These are phyloP conservation scores for Darksidea phi DNA, from an alignment of 495 filamentous ascomycete genomes.

Conservation along the genomic window DNA sequence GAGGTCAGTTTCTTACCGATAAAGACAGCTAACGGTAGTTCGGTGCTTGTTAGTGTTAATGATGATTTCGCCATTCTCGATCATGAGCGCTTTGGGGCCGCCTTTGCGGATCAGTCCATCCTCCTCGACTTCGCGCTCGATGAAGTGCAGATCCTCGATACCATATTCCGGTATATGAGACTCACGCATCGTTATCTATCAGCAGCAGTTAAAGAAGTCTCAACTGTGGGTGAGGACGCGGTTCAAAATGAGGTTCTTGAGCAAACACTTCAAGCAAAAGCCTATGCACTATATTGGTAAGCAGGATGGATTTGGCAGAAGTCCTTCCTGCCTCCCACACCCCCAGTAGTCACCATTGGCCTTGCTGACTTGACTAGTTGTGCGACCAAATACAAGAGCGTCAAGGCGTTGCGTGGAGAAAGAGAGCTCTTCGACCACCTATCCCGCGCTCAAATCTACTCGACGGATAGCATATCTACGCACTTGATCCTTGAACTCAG, in stretches of 20 bases:
- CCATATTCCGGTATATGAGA: constrained; percentile 5
- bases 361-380: constrained; percentile 3
- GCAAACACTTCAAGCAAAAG: not conserved
- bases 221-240: not conserved
- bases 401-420: not conserved
- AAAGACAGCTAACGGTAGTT: not conserved
- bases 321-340: not conserved
- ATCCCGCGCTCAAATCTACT: not conserved
- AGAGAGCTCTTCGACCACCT: constrained; percentile 5
- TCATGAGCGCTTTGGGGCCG: constrained; percentile 8
- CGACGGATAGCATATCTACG: constrained; percentile 5
- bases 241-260: not conserved
- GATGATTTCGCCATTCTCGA: constrained; percentile 25
- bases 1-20: constrained; percentile 8
- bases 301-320: not conserved
- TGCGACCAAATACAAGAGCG: constrained; percentile 16
- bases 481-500: constrained; percentile 1
- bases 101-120: not conserved
- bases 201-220: constrained; percentile 2
- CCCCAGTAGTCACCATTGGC: not conserved
- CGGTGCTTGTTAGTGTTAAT: not conserved
- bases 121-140: constrained; percentile 12
- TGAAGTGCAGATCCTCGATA: constrained; percentile 7
- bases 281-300: constrained; percentile 25
- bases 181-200: constrained; percentile 10